Evolutionary conservation across 2,329 filamentous ascomycete genomes (phyloP).

Genomic region (Tolypocladium album): DNA sequence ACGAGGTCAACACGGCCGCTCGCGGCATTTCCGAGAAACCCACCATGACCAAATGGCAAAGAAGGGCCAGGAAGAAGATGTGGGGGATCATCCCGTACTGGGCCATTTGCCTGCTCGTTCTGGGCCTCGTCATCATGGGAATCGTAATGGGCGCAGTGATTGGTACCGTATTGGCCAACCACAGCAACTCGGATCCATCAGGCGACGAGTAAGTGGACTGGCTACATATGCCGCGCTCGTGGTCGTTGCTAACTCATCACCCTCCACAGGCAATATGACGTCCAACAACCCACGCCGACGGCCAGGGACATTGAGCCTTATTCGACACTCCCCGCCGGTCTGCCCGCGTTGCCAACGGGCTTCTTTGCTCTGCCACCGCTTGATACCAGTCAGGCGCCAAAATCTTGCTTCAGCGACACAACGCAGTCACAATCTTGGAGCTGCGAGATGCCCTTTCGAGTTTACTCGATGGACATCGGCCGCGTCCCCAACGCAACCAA

Average conservation of each 20-base stretch:
- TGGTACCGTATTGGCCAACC: constrained; percentile 11
- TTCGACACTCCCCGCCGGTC: constrained; percentile 34
- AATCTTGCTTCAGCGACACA: constrained; percentile 45
- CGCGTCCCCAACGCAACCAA: constrained; percentile 12
- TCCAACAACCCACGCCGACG: constrained; percentile 24
- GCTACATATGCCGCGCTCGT: background rate
- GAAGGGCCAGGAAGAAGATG: constrained; percentile 40
- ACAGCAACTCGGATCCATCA: background rate
- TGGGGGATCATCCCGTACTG: constrained; percentile 52
- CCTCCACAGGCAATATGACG: constrained; percentile 8
- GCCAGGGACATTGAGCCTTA: constrained; percentile 39
- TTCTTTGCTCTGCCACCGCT: constrained; percentile 45
- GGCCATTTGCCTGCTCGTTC: constrained; percentile 41
- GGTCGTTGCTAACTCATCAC: background rate
- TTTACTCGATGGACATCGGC: constrained; percentile 32
- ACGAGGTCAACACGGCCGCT: constrained; percentile 43
- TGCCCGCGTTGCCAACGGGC: constrained; percentile 44
- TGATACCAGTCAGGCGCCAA: constrained; percentile 35
- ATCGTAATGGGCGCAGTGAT: constrained; percentile 45
- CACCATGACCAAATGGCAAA: constrained; percentile 38
- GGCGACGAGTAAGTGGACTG: constrained; percentile 13
- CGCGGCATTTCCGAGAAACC: constrained; percentile 35
- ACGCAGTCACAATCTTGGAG: constrained; percentile 50
- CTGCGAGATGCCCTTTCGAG: constrained; percentile 41
- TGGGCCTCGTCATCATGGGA: constrained; percentile 40